Conservation (phyloP, 495 filamentous ascomycete genomes). For the Penicillium soppii region DNA sequence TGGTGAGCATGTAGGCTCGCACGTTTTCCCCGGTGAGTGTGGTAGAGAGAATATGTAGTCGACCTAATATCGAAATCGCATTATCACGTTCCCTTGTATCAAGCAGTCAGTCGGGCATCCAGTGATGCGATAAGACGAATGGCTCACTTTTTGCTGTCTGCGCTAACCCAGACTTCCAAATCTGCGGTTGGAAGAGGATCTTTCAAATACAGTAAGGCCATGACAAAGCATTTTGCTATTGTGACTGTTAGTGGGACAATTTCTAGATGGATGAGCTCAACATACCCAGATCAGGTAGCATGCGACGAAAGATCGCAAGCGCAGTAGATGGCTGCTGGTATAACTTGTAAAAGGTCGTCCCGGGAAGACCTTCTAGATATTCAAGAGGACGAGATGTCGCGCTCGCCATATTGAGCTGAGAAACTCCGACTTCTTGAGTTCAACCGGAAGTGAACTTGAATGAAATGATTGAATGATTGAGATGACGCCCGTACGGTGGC, state of each 20-base stretch:
- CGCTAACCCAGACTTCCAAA: constrained; percentile 79
- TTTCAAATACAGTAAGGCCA: constrained; percentile 87
- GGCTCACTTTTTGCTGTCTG: constrained; percentile 64
- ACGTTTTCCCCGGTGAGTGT: constrained; percentile 57
- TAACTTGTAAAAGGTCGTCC: constrained; percentile 80
- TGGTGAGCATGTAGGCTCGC: constrained; percentile 66
- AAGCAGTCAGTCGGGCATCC: constrained; percentile 1
- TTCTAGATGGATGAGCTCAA: constrained; percentile 15
- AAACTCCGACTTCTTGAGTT: constrained; percentile 37
- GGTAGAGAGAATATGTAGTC: constrained; percentile 75
- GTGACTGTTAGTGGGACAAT: constrained; percentile 21
- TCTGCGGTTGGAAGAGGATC: constrained; percentile 69
- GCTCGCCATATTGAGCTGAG: constrained; percentile 58
- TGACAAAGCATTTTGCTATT: constrained; percentile 90
- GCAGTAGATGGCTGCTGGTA: constrained; percentile 96
- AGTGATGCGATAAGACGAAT: not conserved
- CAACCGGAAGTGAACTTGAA: constrained; percentile 20
- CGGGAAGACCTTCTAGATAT: constrained; percentile 86
- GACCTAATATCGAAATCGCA: constrained; percentile 73
- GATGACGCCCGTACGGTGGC: constrained; percentile 25
- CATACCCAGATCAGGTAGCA: constrained; percentile 88
- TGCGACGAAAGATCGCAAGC: constrained; percentile 93
- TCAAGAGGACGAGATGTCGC: constrained; percentile 68
- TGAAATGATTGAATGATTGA: constrained; percentile 15
- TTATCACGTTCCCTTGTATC: constrained; percentile 69